Evolutionary conservation across 306 rosid genomes (phyloP).

Genomic region (Medicago lupulina): DNA sequence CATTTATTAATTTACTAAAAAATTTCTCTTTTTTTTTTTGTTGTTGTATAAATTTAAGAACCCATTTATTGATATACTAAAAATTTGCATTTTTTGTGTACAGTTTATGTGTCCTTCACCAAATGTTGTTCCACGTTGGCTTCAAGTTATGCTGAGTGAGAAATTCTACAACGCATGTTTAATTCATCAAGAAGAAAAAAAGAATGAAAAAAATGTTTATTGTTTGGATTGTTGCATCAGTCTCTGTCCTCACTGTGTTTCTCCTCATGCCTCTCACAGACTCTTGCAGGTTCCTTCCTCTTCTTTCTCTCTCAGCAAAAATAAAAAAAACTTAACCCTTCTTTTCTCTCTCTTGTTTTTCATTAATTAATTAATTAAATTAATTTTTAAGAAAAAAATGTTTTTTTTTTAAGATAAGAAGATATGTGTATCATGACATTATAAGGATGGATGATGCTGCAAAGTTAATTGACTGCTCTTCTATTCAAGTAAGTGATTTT

Average conservation of each 20-base stretch:
- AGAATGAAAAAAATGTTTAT: constrained; percentile 88
- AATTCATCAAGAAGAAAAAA: constrained; percentile 79
- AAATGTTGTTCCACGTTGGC: constrained; percentile 70
- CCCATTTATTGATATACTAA: background rate
- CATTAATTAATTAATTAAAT: background rate
- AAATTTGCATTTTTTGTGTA: background rate
- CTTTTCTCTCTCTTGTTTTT: background rate
- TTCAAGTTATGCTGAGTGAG: constrained; percentile 68
- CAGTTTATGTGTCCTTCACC: constrained; percentile 50
- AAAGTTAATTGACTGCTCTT: constrained; percentile 74
- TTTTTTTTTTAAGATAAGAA: constrained; percentile 64
- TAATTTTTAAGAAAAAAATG: background rate
- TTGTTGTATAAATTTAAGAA: background rate
- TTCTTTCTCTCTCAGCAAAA: background rate
- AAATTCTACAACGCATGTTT: constrained; percentile 95
- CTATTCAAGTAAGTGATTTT: constrained; percentile 69
- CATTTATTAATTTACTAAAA: too few relatives aligned
- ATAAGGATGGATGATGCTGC: constrained; percentile 79
- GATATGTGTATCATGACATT: constrained; percentile 86
- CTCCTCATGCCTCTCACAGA: constrained; percentile 78
- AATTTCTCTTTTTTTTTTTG: too few relatives aligned
- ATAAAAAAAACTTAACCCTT: background rate
- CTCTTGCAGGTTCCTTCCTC: constrained; percentile 70
- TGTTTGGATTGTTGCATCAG: constrained; percentile 91
- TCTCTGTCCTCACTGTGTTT: constrained; percentile 86